Percentiles rank a stretch among this genome's conserved stretches.
Conservation (phyloP, 805 yeast genomes). For the Lipomyces japonicus region DNA sequence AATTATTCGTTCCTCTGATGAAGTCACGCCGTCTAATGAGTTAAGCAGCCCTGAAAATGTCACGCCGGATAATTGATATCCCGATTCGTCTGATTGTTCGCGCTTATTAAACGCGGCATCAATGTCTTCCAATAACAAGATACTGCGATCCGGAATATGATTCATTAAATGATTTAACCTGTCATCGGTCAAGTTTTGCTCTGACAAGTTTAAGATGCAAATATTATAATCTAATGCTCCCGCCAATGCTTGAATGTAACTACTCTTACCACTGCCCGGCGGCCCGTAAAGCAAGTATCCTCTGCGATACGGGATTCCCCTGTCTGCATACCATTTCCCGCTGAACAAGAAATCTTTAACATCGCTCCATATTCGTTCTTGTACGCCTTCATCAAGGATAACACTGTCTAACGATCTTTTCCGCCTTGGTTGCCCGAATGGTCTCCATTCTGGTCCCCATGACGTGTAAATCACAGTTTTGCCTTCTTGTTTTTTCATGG, state of each 20-base stretch:
- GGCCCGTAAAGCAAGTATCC: slow-evolving; percentile 95
- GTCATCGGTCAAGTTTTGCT: slow-evolving; percentile 89
- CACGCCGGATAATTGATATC: slow-evolving; percentile 73
- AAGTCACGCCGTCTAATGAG: slow-evolving; percentile 95
- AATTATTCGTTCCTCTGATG: slow-evolving; percentile 93
- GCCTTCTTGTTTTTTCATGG: slow-evolving; percentile 79
- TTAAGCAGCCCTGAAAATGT: slow-evolving; percentile 92
- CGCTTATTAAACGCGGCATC: slow-evolving; percentile 93
- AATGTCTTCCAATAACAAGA: slow-evolving; percentile 82
- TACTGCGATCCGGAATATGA: slow-evolving; percentile 86
- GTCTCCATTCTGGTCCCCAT: slow-evolving; percentile 99
- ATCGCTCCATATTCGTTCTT: slow-evolving; percentile 62
- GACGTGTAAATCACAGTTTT: slow-evolving; percentile 90
- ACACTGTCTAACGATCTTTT: slow-evolving; percentile 84
- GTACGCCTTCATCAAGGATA: slow-evolving; percentile 71
- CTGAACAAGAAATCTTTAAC: slow-evolving; percentile 73
- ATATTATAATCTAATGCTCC: slow-evolving; percentile 95
- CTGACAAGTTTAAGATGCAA: slow-evolving; percentile 86
- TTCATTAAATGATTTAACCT: slow-evolving; percentile 92
- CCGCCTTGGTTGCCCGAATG: slow-evolving; percentile 91
- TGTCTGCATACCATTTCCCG: slow-evolving; percentile 86
- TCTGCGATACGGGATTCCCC: slow-evolving; percentile 97
- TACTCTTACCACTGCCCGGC: slow-evolving; percentile 95
- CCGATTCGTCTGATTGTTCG: slow-evolving; percentile 68
- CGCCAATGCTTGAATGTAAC: slow-evolving; percentile 93